Base-by-base conservation (phyloP, 192 early-diverging fungal species). In the Haplosporangium gracile region DNA sequence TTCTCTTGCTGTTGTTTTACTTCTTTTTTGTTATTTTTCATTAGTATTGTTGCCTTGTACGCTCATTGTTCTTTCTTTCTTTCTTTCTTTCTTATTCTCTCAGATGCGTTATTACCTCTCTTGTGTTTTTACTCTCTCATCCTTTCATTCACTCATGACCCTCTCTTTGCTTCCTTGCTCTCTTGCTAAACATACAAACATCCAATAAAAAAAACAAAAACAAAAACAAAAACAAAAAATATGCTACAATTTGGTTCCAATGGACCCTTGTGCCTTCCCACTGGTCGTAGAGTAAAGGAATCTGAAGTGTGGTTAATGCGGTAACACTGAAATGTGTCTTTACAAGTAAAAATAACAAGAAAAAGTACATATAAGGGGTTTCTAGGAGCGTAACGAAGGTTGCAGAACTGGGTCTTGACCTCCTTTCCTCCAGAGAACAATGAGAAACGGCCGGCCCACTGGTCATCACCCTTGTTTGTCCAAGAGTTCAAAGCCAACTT, bases 371-470 rank as follows among this genome's bases (percentile, higher is more conserved):
- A 36, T 2, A 22, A 22, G 79, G 47, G n/a, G 1, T 38, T 29
- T 68, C 36, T 71, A 76, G 43, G 83, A 34, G 42, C 72, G 42
- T 79, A 79, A 0, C 51, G 70, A 68, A 85, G 60, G 47, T 85
- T 85, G 36, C 70, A 20, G 49, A 85, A 85, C 36, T 75, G 69
- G 13, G 68, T 74, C 29, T 68, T 57, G 9, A 76, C 43, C 0
- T 16, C 20, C 32, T 24, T 53, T 32, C 36, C 22, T 36, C 68
- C 63, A 16, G 24, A 29, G 5, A 75, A 79, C 71, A 65, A 81
- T 0, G 34, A 18, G 68, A 86, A 86, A 24, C 74, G 77, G 26
- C 84, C 84, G 4, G 84, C 84, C 84, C 84, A 86, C 10, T 39
- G 4, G 49, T 74, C 74, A 18, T 77, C 60, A 2, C 20, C 11